Conservation (phyloP, 2,329 filamentous ascomycete species). For the Lecanicillium sp. region DNA sequence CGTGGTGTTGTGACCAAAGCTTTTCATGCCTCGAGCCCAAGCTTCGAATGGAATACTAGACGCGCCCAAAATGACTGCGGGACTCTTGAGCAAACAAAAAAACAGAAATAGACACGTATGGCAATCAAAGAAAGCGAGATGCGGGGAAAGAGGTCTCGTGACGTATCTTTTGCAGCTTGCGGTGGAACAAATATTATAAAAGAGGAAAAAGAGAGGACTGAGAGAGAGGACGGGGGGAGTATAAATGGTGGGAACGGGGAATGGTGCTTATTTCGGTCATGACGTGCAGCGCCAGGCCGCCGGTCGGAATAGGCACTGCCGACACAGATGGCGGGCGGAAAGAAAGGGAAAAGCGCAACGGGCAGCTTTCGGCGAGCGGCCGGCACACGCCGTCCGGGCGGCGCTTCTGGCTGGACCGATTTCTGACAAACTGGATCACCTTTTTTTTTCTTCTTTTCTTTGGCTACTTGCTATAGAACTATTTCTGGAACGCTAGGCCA, state of each 20-base stretch:
- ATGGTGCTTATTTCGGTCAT: neutral
- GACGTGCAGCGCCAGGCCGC: neutral
- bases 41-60: too few relatives aligned
- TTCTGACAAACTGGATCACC: too few relatives aligned
- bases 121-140: neutral
- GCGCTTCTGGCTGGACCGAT: slow-evolving; percentile 9
- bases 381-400: slow-evolving; percentile 8
- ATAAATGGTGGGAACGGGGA: neutral
- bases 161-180: too few relatives aligned
- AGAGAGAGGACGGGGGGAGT: neutral
- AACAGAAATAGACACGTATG: neutral
- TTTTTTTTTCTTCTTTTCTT: too few relatives aligned
- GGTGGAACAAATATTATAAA: too few relatives aligned
- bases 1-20: too few relatives aligned
- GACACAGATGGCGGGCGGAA: too few relatives aligned
- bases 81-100: neutral
- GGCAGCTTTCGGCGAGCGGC: slow-evolving; percentile 6
- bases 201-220: neutral
- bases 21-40: too few relatives aligned
- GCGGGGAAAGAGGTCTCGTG: neutral
- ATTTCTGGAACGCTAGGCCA: too few relatives aligned
- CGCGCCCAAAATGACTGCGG: too few relatives aligned
- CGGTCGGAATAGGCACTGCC: neutral
- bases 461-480: too few relatives aligned
- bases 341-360: too few relatives aligned